Evolutionary conservation across 2,329 filamentous ascomycete genomes (phyloP).

Genomic region (Colletotrichum paranaense): DNA sequence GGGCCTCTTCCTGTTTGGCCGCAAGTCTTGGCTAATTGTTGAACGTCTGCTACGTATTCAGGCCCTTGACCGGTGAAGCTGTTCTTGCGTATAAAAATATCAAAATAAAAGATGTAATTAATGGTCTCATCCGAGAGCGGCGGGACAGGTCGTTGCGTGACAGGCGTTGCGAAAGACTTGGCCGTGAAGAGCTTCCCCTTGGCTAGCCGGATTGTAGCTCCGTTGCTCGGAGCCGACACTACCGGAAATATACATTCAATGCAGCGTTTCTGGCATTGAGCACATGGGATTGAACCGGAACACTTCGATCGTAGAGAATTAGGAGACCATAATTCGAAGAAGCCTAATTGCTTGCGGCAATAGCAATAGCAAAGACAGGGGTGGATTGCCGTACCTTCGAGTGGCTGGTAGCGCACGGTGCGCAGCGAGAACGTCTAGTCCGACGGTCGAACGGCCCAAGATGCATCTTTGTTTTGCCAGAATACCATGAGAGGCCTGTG

Average conservation of each 20-base stretch:
- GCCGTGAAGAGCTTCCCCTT: conserved; percentile 31
- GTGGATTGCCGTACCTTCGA: conserved; percentile 42
- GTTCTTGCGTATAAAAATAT: conserved; percentile 43
- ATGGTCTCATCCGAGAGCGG: conserved; percentile 28
- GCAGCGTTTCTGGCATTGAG: conserved; percentile 42
- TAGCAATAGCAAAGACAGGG: not conserved
- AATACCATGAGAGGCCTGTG: not conserved
- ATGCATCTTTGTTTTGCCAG: conserved; percentile 37
- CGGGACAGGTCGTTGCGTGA: not conserved
- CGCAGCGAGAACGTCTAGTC: conserved; percentile 45
- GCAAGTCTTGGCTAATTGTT: conserved; percentile 35
- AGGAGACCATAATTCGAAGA: too few species aligned
- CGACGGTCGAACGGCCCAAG: conserved; percentile 48
- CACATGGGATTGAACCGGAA: conserved; percentile 46
- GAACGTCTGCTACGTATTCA: conserved; percentile 37
- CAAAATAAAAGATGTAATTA: conserved; percentile 44
- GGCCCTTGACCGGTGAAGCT: conserved; percentile 39
- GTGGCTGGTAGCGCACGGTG: conserved; percentile 45
- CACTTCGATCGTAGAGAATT: conserved; percentile 40
- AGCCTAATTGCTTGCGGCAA: not conserved
- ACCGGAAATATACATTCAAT: conserved; percentile 39
- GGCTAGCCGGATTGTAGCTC: conserved; percentile 39
- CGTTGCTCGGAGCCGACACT: not conserved
- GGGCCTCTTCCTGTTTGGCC: conserved; percentile 22
- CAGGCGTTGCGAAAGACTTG: not conserved